phyloP scores from a whole-genome alignment of 805 yeast genomes.

The Dipodascus albidus region DNA sequence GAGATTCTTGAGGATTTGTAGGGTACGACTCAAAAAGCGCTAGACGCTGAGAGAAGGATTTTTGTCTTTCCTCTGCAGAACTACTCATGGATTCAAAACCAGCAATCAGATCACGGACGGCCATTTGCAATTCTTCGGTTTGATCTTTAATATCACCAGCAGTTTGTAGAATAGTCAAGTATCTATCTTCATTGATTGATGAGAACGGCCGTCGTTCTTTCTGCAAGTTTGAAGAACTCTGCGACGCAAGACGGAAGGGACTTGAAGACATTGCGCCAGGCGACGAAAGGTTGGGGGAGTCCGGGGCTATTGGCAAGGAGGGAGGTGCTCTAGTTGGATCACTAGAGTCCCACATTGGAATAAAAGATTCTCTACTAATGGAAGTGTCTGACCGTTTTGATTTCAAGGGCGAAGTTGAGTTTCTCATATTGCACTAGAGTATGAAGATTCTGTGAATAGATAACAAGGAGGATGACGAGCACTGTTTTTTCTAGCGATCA shows the following conservation, averaged over 20 bases:
- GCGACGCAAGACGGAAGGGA: background rate
- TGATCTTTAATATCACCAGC: constrained; percentile 21
- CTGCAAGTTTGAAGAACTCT: background rate
- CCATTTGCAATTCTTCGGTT: constrained; percentile 12
- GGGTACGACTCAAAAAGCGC: background rate
- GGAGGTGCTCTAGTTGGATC: constrained; percentile 33
- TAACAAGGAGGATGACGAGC: too few species aligned
- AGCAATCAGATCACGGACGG: background rate
- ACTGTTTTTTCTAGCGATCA: constrained; percentile 7
- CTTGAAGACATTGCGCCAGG: background rate
- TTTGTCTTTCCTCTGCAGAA: background rate
- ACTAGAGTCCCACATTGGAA: constrained; percentile 29
- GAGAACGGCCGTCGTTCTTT: background rate
- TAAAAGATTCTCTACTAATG: constrained; percentile 4
- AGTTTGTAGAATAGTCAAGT: constrained; percentile 19
- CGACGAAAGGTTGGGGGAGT: constrained; percentile 20
- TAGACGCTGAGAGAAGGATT: background rate
- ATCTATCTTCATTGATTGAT: constrained; percentile 4
- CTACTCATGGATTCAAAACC: background rate
- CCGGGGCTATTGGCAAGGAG: constrained; percentile 32
- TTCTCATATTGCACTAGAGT: too few species aligned
- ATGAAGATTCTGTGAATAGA: too few species aligned
- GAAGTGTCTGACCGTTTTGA: background rate
- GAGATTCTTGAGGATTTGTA: background rate
- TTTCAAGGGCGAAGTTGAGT: background rate